phyloP scores from a whole-genome alignment of 2,329 filamentous ascomycete species.

The Penicillium corylophilum region DNA sequence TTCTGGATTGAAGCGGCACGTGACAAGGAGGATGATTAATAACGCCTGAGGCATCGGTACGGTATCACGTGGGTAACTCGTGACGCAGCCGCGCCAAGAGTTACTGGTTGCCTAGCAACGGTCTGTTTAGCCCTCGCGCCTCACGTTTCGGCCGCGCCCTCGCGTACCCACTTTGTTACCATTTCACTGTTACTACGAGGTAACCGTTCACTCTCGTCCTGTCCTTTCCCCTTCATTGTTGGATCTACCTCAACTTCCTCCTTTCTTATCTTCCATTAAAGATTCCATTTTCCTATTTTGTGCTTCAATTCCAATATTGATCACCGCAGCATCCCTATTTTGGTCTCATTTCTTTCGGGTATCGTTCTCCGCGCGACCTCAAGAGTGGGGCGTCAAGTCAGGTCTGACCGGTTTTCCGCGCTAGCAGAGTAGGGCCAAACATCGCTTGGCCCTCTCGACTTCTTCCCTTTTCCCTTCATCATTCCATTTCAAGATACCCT shows the following conservation, averaged over 20 bases:
- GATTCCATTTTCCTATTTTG: slow-evolving; percentile 13
- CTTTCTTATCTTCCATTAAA: neutral
- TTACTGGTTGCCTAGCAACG: slow-evolving; percentile 52
- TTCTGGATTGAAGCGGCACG: slow-evolving; percentile 14
- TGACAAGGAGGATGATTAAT: slow-evolving; percentile 2
- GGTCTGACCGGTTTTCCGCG: slow-evolving; percentile 38
- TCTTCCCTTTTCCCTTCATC: slow-evolving; percentile 33
- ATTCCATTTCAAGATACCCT: slow-evolving; percentile 30
- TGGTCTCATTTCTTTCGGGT: neutral
- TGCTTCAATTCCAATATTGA: slow-evolving; percentile 1
- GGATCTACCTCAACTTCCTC: slow-evolving; percentile 16
- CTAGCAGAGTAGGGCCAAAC: slow-evolving; percentile 44
- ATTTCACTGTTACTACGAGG: slow-evolving; percentile 9
- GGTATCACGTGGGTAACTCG: neutral
- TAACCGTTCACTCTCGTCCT: slow-evolving; percentile 7
- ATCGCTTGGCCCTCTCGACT: slow-evolving; percentile 41
- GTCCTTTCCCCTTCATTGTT: slow-evolving; percentile 24
- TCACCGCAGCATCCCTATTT: neutral
- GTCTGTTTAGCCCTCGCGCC: slow-evolving; percentile 19
- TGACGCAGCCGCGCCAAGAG: slow-evolving; percentile 6
- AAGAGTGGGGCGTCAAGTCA: slow-evolving; percentile 39
- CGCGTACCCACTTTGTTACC: slow-evolving; percentile 22
- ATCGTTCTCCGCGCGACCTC: slow-evolving; percentile 25
- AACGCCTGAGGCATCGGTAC: neutral
- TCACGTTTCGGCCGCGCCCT: slow-evolving; percentile 21